Percentiles rank a stretch among this genome's conserved stretches.
These are phyloP conservation scores for Ustilago nuda DNA, from an alignment of 1,284 basidiomycete genomes.

Conservation along the genomic window DNA sequence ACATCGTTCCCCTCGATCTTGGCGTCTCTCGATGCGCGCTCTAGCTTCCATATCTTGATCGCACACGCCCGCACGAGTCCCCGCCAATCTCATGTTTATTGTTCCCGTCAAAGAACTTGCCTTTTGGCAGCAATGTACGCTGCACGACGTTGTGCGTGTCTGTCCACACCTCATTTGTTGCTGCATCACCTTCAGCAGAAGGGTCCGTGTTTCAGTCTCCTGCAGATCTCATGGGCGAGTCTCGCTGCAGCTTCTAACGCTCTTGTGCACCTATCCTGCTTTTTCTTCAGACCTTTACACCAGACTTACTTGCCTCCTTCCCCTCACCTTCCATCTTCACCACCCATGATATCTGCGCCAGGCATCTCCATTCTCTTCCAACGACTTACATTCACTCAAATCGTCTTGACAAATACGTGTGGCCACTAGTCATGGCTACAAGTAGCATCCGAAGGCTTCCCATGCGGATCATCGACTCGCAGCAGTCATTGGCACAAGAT, in stretches of 20 bases:
- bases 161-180: neutral
- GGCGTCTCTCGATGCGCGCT: neutral
- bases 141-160: neutral
- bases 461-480: conserved; percentile 14
- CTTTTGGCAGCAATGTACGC: neutral
- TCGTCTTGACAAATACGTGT: neutral
- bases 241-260: neutral
- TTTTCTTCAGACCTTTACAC: neutral
- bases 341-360: neutral
- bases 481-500: conserved; percentile 10
- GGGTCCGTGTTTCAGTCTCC: conserved; percentile 27
- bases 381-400: neutral
- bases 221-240: neutral
- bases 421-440: conserved; percentile 21
- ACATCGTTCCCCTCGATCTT: neutral
- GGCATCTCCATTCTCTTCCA: neutral
- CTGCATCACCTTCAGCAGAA: neutral
- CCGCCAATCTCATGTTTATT: neutral
- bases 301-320: neutral
- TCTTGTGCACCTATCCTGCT: neutral
- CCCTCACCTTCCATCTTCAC: neutral
- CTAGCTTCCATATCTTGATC: neutral
- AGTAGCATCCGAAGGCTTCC: conserved; percentile 27
- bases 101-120: neutral
- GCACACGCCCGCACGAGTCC: neutral